Base-by-base conservation (phyloP, 371 early-diverging fungal species). In the Umbelopsis sp. region DNA sequence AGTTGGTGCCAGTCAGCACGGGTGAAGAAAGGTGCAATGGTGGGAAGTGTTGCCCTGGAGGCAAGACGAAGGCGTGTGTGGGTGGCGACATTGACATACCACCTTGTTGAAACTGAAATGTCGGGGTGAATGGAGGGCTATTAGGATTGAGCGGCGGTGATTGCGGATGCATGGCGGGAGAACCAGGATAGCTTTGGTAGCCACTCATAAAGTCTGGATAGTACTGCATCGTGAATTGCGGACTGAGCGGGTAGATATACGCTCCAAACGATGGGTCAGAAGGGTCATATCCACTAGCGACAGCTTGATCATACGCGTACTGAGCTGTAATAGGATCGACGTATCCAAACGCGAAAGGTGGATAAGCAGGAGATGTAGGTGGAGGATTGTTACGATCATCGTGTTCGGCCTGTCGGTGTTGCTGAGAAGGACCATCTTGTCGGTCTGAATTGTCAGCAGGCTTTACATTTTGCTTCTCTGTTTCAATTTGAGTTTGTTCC, bases 1-100 rank as follows among this genome's bases (percentile, higher is more conserved):
- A 76, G 8, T 70, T 66, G 1, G 76, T 76, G 37, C 79, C 79
- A 7, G 76, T 75, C 45, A 83, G 69, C 6, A 83, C 76, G 12
- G 83, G 83, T n/a, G 81, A 80, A 29, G 80, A 74, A 50, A 83
- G 79, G 57, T 83, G 83, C 24, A 80, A 73, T 20, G 83, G 80
- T 38, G 82, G 82, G 35, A 80, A 82, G 45, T 74, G 79, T 18
- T 79, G 80, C 25, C 65, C 63, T 25, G 69, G 74, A 20, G 80
- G 80, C 41, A 83, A 68, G 48, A 79, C 69, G 69, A 76, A 80
- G 16, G 79, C 79, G 69, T 78, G 77, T 0, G 75, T 72, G 4
- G 83, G 76, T 20, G 80, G 80, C n/a, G 83, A 80, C 22, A 77
- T 65, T 7, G 75, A 63, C 32, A 78, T 71, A 24, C 68, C 73